A percentile compares a stretch with the other conserved stretches of the same genome.
Conservation (phyloP, 1,139 yeast genomes). For the Kodamaea sp. region DNA sequence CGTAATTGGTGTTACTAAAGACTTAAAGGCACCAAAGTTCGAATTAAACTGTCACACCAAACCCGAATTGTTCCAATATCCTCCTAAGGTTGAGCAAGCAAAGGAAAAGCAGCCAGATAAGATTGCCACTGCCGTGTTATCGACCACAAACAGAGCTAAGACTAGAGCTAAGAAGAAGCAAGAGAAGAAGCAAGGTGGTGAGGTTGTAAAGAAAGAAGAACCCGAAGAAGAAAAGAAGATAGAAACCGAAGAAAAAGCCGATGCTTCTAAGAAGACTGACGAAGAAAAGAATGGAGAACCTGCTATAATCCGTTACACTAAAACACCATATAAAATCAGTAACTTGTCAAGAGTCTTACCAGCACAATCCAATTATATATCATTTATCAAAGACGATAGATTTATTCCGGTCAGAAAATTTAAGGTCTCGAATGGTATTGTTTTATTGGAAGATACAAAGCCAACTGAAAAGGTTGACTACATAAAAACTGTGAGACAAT, state of each 20-base stretch:
- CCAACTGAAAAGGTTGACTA: conserved; percentile 64
- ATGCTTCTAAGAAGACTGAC: conserved; percentile 25
- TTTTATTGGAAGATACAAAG: conserved; percentile 67
- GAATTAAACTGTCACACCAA: conserved; percentile 78
- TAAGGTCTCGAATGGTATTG: conserved; percentile 77
- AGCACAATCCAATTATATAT: conserved; percentile 78
- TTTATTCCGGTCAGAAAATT: conserved; percentile 81
- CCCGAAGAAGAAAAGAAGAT: conserved; percentile 22
- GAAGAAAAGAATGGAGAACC: conserved; percentile 26
- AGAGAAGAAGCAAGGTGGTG: conserved; percentile 47
- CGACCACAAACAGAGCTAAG: conserved; percentile 90
- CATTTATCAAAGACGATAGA: conserved; percentile 72
- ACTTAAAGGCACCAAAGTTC: conserved; percentile 83
- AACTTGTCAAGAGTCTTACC: conserved; percentile 91
- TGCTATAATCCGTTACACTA: conserved; percentile 40
- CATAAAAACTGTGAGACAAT: conserved; percentile 84
- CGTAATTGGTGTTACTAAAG: conserved; percentile 80
- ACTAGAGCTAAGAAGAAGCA: conserved; percentile 82
- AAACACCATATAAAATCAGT: conserved; percentile 63
- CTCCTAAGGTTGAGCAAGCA: conserved; percentile 80
- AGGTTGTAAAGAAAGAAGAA: conserved; percentile 30
- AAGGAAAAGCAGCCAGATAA: conserved; percentile 85
- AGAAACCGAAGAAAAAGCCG: conserved; percentile 19
- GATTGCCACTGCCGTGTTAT: conserved; percentile 86
- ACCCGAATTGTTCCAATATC: conserved; percentile 79